phyloP scores from a whole-genome alignment of 2,329 filamentous ascomycete species.

The Fusarium penzigii region DNA sequence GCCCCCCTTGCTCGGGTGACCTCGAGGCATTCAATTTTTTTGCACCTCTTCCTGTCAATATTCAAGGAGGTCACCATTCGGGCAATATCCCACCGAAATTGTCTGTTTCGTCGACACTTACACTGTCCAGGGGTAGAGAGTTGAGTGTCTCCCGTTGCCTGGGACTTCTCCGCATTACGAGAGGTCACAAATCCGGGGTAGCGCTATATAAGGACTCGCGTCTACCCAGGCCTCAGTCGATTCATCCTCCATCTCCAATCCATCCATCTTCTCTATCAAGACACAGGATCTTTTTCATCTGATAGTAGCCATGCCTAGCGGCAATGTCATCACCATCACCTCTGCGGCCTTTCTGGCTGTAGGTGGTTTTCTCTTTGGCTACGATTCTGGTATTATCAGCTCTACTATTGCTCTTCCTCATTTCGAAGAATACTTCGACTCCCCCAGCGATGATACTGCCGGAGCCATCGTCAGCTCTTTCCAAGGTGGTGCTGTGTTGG shows the following conservation, averaged over 20 bases:
- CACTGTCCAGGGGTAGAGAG: not conserved
- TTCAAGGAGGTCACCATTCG: constrained; percentile 1
- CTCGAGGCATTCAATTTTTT: not conserved
- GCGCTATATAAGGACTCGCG: no score
- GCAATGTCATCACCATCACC: constrained; percentile 16
- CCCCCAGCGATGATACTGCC: constrained; percentile 31
- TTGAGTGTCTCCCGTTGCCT: not conserved
- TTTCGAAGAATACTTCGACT: constrained; percentile 44
- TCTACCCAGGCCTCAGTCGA: no score
- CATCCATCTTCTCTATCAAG: not conserved
- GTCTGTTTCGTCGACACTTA: not conserved
- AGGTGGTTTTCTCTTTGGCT: constrained; percentile 41
- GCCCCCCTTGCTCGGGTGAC: not conserved
- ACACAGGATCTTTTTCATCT: not conserved
- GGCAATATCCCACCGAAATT: constrained; percentile 5
- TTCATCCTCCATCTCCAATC: not conserved
- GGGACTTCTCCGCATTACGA: no score
- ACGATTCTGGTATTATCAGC: constrained; percentile 49
- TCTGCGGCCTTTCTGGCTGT: constrained; percentile 29
- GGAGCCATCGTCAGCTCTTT: constrained; percentile 31
- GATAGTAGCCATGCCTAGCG: constrained; percentile 9
- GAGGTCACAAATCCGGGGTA: no score
- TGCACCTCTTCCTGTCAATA: no score
- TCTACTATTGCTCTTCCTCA: constrained; percentile 28
- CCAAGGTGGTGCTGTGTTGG: constrained; percentile 29